A percentile compares a stretch with the other conserved stretches of the same genome.
Evolutionary conservation across 148 eudicot species (phyloP).

Genomic region (Salicornia ramosissima): DNA sequence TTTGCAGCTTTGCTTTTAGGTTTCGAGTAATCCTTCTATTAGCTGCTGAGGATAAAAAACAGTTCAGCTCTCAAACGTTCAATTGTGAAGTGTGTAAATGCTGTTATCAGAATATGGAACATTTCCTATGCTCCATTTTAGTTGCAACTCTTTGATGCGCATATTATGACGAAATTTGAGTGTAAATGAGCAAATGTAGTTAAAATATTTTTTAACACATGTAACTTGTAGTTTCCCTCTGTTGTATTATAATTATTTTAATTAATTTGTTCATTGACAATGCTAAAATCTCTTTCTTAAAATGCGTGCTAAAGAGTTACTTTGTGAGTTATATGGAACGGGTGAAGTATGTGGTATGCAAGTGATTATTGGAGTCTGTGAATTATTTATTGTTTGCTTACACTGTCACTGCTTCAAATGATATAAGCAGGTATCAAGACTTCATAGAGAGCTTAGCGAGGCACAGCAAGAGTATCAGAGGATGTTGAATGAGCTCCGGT

Average conservation of each 20-base stretch:
- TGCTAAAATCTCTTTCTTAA: no score
- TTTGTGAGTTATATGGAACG: no score
- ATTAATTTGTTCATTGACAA: no score
- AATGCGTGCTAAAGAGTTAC: no score
- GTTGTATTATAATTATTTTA: no score
- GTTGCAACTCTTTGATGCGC: no score
- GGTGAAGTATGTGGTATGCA: no score
- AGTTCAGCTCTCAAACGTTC: background rate
- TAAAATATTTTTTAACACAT: no score
- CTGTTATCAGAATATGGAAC: background rate
- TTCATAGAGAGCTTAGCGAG: slow-evolving; percentile 26
- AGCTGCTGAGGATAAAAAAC: background rate
- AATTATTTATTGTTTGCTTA: background rate
- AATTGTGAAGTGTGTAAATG: background rate
- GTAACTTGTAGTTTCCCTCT: no score
- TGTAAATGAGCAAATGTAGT: no score
- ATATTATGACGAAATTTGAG: no score
- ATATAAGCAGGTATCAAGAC: slow-evolving; percentile 24
- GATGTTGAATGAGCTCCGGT: slow-evolving; percentile 32
- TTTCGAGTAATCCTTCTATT: background rate
- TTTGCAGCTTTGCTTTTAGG: background rate
- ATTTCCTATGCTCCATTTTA: no score
- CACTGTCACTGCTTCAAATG: background rate
- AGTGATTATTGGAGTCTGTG: background rate
- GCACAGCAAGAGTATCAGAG: slow-evolving; percentile 30